Evolutionary conservation across 306 rosid genomes (phyloP).

Genomic region (Styphnolobium japonicum): DNA sequence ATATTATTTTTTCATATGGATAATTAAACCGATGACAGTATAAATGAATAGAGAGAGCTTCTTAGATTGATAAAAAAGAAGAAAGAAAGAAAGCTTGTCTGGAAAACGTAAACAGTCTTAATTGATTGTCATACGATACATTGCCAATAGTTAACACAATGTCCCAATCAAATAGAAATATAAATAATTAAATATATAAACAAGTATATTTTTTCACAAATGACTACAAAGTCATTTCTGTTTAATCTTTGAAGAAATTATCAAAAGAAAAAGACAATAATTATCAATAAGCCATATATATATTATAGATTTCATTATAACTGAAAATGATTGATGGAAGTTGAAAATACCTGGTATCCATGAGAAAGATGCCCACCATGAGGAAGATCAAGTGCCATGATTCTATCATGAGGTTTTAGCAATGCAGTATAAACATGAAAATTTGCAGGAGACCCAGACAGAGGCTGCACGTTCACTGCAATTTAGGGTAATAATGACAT

Average conservation of each 20-base stretch:
- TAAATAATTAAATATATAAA: neutral
- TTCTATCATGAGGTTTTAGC: constrained; percentile 95
- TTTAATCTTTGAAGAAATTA: neutral
- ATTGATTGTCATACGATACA: neutral
- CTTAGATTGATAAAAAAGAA: no score
- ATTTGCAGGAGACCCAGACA: constrained; percentile 96
- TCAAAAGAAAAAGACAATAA: neutral
- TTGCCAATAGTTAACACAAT: neutral
- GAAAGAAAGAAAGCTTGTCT: neutral
- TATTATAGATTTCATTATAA: neutral
- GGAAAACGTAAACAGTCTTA: neutral
- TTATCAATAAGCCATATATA: neutral
- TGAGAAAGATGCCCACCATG: constrained; percentile 99
- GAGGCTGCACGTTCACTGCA: constrained; percentile 97
- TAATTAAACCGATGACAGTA: neutral
- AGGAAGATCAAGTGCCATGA: constrained; percentile 99
- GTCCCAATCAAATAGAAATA: neutral
- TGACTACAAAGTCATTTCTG: neutral
- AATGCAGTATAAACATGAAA: constrained; percentile 96
- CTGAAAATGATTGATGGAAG: constrained; percentile 2
- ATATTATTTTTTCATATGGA: neutral
- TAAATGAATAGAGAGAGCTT: neutral
- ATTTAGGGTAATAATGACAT: constrained; percentile 12
- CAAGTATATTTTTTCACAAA: neutral
- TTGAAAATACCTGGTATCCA: constrained; percentile 79